Evolutionary conservation across 768 basidiomycete genomes (phyloP), one percentile per base, ranked within the genome.

Genomic region (Leccinum obscurum): DNA sequence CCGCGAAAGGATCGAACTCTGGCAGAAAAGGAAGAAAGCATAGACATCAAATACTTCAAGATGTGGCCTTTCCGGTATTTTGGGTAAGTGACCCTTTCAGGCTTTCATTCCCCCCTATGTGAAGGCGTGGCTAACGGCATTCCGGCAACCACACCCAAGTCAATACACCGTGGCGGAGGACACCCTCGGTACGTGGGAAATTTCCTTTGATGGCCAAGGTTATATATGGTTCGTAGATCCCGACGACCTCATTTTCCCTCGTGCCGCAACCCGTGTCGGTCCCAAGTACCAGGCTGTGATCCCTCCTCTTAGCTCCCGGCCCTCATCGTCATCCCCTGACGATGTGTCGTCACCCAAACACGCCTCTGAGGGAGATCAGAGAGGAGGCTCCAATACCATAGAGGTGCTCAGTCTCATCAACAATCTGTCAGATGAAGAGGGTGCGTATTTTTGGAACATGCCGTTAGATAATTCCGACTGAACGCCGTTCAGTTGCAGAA

Each of bases 1-100:
- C 91, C 91, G 35, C 82, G 90, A 51, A 92, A 93, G 69, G 90
- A 92, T 68, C 82, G 84, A 62, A 74, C 74, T 50, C 83, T 87
- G 57, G 87, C 88, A 3, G 90, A 93, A 68, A 85, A 84, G 66
- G 90, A 91, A 72, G 89, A 90, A 74, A 89, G 82, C 62, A 76
- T 88, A 59, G 82, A 86, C 22, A 86, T 92, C 61, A 93, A 90
- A 69, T 89, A 92, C 75, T 94, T 84, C 77, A 92, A 88, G 73
- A 88, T 88, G 87, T 95, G 90, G 92, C 92, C 88, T 4, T 97
- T 95, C 77, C 83, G 97, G 58, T 99, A 99, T 77, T 98, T 98
- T 74, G 95, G 95, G 95, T 95, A 73, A 75, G 90, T 75, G 22
- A 3, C 30, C 17, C 39, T 58, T 46, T 44, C 8, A 35, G 35